Evolutionary conservation across 306 rosid genomes (phyloP), one percentile per base, ranked within the genome.

Genomic region (Lathyrus sativus): DNA sequence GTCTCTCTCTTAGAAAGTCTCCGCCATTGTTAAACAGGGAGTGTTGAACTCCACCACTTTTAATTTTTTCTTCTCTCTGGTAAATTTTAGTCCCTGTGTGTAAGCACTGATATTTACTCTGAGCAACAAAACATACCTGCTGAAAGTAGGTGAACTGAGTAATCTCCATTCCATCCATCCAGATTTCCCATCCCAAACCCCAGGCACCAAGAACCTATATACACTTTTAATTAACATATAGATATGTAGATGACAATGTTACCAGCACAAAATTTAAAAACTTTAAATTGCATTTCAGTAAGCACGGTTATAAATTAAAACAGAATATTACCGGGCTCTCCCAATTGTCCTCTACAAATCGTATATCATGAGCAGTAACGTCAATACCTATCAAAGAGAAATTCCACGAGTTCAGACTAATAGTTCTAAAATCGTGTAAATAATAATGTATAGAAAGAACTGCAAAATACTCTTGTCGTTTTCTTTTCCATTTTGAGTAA

Each of bases 111-210:
- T 11, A 44, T 57, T 42, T 19, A 18, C 33, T 45, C 17, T 13
- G 14, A 73, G 61, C 45, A 71, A 70, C 60, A 60, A 68, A 50
- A 51, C 72, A 59, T 73, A 92, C 96, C 98, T 92, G 96, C 86
- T 90, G 98, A 65, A 92, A 92, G 84, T 90, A 93, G 15, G 97
- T 93, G 77, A 93, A 93, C 48, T 93, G 98, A n/a, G 97, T 93
- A 78, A 93, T 90, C 87, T 93, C 97, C 98, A 93, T 93, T 28
- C 98, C 98, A 68, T 93, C 98, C 98, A 93, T 93, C 98, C 98
- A 93, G 76, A 93, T 81, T 84, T 93, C 97, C 98, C 97, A 93
- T 67, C 98, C 97, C 80, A 93, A 83, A 76, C 98, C 98, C 98
- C 98, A 93, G 42, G 98, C 96, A 66, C 97, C 98, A 76, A 93